Evolutionary conservation across 1,139 yeast genomes (phyloP), one percentile per base, ranked within the genome.

Genomic region (Taphrina populina): DNA sequence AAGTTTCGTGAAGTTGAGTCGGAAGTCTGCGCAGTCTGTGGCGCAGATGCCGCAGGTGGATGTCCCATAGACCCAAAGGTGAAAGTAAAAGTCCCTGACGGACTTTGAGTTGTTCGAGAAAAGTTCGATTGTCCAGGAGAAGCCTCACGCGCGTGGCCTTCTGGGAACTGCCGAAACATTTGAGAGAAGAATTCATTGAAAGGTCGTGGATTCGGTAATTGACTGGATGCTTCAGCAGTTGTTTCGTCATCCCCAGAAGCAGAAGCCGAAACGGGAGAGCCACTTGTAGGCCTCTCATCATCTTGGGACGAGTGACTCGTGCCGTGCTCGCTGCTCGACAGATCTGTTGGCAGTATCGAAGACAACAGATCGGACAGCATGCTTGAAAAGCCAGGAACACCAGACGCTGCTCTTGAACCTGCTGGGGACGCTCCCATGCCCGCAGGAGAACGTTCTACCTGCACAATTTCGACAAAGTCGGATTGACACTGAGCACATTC

Each of bases 101-200:
- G 47, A 11, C 47, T 37, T 5, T 29, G 37, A 3, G 47, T 30
- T 6, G 47, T 43, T 2, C 47, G 35, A 1, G 47, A 19, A 11
- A 8, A 30, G 24, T 29, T 13, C 13, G 37, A 29, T 4, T 40
- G 17, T 2, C 45, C 45, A 10, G 27, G 21, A 8, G 45, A 34
- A 15, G 34, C 23, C 10, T 32, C 34, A 11, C 11, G 17, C 17
- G 45, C 45, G 6, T 34, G 32, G 7, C 45, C 45, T 4, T 29
- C 29, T 10, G 47, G 47, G 15, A 43, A 43, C 20, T 43, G 47
- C n/a, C 47, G 37, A 30, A 49, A 49, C 39, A 49, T 17, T 23
- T 39, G 46, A 4, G 54, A 30, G 33, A 49, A 49, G 27, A 49
- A 49, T 10, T 49, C 54, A 17, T 49, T 37, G 39, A 39, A 37